Percentiles rank a stretch among this genome's conserved stretches.
Evolutionary conservation across 371 early-diverging fungal genomes (phyloP).

Genomic region (Syncephalis fuscata): DNA sequence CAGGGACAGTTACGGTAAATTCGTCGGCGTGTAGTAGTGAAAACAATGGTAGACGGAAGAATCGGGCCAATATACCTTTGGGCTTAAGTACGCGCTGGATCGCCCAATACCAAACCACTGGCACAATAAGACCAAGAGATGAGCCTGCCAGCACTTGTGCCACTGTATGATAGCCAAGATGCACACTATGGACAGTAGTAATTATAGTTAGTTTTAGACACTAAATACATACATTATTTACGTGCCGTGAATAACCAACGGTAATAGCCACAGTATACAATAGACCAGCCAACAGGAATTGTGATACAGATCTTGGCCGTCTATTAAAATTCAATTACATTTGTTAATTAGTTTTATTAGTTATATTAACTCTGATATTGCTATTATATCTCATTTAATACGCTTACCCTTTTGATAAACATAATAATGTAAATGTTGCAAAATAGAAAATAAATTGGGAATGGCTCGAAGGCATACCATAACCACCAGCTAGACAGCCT

Average conservation of each 20-base stretch:
- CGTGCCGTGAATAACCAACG: conserved; percentile 41
- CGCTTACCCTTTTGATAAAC: conserved; percentile 30
- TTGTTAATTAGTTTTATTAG: neutral
- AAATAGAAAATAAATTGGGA: conserved; percentile 85
- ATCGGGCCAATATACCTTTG: too few relatives aligned
- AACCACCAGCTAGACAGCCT: conserved; percentile 67
- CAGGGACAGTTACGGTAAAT: too few relatives aligned
- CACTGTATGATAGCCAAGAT: conserved; percentile 65
- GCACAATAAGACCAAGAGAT: conserved; percentile 21
- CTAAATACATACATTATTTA: conserved; percentile 9
- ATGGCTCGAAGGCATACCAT: conserved; percentile 92
- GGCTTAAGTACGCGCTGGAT: too few relatives aligned
- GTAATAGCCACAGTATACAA: conserved; percentile 17
- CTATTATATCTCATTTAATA: neutral
- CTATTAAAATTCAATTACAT: conserved; percentile 1
- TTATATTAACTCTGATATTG: too few relatives aligned
- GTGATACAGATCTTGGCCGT: conserved; percentile 17
- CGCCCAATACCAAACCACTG: too few relatives aligned
- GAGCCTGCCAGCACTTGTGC: conserved; percentile 60
- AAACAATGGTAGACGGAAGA: too few relatives aligned
- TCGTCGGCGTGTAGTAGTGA: too few relatives aligned
- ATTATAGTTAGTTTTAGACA: conserved; percentile 2
- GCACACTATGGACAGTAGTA: conserved; percentile 34
- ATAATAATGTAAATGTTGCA: conserved; percentile 37
- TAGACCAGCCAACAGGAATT: conserved; percentile 16